A percentile compares a stretch with the other conserved stretches of the same genome.
Conservation (phyloP, 129 eudicot species). For the Apium graveolens region DNA sequence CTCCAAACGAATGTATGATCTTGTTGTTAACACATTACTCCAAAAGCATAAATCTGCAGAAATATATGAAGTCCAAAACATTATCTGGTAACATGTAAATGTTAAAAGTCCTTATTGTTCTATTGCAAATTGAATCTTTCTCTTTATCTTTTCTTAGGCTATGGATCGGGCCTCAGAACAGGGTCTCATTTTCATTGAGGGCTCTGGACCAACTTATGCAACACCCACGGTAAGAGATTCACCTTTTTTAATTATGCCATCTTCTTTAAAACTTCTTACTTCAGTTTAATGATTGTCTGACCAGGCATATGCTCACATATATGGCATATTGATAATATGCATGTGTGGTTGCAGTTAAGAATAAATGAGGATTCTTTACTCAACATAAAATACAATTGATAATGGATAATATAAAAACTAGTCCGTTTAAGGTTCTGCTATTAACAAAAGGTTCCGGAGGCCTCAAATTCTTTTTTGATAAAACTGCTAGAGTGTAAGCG, state of each 20-base stretch:
- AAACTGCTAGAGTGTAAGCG: background rate
- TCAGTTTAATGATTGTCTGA: background rate
- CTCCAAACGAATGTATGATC: background rate
- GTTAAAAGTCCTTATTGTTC: background rate
- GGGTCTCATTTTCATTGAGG: constrained; percentile 78
- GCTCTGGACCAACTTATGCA: constrained; percentile 96
- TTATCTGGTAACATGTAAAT: background rate
- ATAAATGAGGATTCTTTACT: no score
- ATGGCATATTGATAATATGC: background rate
- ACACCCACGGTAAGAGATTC: constrained; percentile 74
- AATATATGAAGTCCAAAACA: background rate
- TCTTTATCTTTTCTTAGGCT: constrained; percentile 38
- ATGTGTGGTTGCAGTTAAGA: background rate
- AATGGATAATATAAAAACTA: background rate
- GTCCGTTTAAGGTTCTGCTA: background rate
- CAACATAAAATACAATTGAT: background rate
- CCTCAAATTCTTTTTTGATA: background rate
- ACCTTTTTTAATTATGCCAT: background rate
- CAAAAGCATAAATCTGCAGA: background rate
- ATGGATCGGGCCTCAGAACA: constrained; percentile 82
- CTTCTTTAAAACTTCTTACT: background rate
- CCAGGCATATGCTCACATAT: background rate
- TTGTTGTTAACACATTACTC: background rate
- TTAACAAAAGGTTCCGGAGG: background rate
- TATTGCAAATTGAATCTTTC: background rate